phyloP scores from a whole-genome alignment of 352 stramenopile genomes.

The Phytopythium chamaehyphon region DNA sequence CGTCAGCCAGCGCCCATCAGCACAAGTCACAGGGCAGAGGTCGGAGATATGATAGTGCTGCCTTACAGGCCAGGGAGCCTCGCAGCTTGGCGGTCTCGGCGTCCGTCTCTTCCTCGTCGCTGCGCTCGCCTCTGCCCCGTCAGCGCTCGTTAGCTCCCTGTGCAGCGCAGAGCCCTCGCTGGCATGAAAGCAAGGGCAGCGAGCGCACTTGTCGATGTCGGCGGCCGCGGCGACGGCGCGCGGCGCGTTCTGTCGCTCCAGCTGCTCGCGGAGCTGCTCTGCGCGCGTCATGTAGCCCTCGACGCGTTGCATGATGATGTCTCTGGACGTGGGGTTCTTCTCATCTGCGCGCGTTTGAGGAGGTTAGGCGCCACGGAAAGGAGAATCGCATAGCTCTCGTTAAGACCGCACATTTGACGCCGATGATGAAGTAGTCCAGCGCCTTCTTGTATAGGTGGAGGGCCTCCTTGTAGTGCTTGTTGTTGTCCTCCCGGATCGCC shows the following conservation, averaged over 20 bases:
- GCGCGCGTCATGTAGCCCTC: constrained; percentile 89
- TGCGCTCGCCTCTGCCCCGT: constrained; percentile 61
- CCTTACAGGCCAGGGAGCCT: constrained; percentile 88
- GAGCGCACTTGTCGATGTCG: constrained; percentile 70
- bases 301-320: constrained; percentile 90
- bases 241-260: constrained; percentile 56
- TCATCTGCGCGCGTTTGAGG: constrained; percentile 48
- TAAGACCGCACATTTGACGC: constrained; percentile 87
- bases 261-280: constrained; percentile 80
- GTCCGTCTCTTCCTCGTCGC: constrained; percentile 90
- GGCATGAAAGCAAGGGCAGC: no score
- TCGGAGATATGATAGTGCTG: no score
- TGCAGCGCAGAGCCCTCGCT: no score
- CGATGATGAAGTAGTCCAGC: constrained; percentile 88
- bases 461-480: constrained; percentile 87
- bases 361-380: background rate
- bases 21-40: background rate
- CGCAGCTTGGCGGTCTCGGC: constrained; percentile 95
- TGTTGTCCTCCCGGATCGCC: constrained; percentile 87
- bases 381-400: no score
- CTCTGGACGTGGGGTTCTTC: constrained; percentile 88
- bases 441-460: constrained; percentile 87
- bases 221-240: constrained; percentile 55
- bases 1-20: constrained; percentile 1
- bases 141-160: background rate